Conservation (phyloP, 495 filamentous ascomycete species). For the Lineolata rhizophorae region DNA sequence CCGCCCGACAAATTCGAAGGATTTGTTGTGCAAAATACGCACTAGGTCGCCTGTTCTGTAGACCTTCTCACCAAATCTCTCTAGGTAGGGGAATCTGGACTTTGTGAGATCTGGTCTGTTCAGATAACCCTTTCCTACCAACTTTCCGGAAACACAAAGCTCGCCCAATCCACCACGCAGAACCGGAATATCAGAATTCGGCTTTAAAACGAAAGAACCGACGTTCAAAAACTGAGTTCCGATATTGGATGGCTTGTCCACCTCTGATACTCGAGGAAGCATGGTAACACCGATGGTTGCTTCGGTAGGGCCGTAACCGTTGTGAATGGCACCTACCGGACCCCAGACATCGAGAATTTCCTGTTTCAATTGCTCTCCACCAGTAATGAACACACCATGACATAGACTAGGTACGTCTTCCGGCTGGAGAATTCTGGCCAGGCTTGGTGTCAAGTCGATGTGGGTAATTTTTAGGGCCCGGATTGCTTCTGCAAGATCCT, state of each 20-base stretch:
- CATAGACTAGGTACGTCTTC: conserved; percentile 46
- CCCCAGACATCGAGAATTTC: conserved; percentile 57
- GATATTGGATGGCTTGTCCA: conserved; percentile 66
- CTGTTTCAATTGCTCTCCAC: conserved; percentile 48
- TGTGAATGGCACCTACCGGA: conserved; percentile 38
- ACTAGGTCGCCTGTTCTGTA: conserved; percentile 72
- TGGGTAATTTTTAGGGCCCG: conserved; percentile 56
- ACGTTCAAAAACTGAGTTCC: conserved; percentile 67
- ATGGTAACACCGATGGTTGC: conserved; percentile 75
- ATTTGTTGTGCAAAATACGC: conserved; percentile 43
- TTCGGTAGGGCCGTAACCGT: conserved; percentile 73
- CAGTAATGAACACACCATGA: conserved; percentile 53
- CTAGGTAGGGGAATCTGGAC: conserved; percentile 37
- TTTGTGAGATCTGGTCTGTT: conserved; percentile 47
- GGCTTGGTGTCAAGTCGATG: conserved; percentile 55
- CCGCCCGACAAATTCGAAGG: conserved; percentile 52
- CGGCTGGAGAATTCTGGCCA: conserved; percentile 37
- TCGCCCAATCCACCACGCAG: conserved; percentile 66
- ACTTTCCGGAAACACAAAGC: conserved; percentile 63
- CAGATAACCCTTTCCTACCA: conserved; percentile 76
- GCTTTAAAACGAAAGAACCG: conserved; percentile 54
- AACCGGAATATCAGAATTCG: conserved; percentile 42
- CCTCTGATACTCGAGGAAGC: conserved; percentile 44
- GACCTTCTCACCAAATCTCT: conserved; percentile 24
- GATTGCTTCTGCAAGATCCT: conserved; percentile 52